Percentiles rank a stretch among this genome's conserved stretches.
phyloP scores from a whole-genome alignment of 495 filamentous ascomycete genomes.

The Evernia prunastri region DNA sequence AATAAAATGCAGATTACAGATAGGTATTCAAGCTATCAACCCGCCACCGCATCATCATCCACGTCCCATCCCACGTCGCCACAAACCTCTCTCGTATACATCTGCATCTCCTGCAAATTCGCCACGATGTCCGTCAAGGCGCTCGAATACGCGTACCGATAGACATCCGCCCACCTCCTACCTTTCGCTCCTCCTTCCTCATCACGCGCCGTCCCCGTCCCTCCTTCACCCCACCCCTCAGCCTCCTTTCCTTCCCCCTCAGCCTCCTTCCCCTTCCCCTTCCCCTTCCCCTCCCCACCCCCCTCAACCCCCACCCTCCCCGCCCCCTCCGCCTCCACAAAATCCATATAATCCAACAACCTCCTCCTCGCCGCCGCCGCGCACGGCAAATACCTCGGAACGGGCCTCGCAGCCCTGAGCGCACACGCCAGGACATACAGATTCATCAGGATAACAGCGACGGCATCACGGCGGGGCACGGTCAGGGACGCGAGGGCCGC shows the following conservation, averaged over 20 bases:
- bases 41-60: neutral
- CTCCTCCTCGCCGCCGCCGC: constrained; percentile 46
- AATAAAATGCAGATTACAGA: neutral
- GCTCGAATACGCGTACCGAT: constrained; percentile 44
- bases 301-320: constrained; percentile 6
- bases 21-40: neutral
- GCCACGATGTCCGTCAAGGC: constrained; percentile 52
- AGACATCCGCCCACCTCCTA: constrained; percentile 43
- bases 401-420: constrained; percentile 41
- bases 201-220: constrained; percentile 6
- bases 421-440: constrained; percentile 52
- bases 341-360: constrained; percentile 45
- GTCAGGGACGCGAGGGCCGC: constrained; percentile 40
- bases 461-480: constrained; percentile 46
- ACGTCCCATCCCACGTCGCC: constrained; percentile 44
- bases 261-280: constrained; percentile 24
- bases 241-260: constrained; percentile 19
- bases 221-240: constrained; percentile 14
- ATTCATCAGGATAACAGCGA: constrained; percentile 52
- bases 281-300: constrained; percentile 22
- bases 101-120: constrained; percentile 45
- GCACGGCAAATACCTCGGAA: constrained; percentile 50
- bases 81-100: constrained; percentile 47
- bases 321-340: constrained; percentile 38
- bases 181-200: constrained; percentile 16